phyloP scores from a whole-genome alignment of 805 yeast genomes.

The Torulaspora maleeae region DNA sequence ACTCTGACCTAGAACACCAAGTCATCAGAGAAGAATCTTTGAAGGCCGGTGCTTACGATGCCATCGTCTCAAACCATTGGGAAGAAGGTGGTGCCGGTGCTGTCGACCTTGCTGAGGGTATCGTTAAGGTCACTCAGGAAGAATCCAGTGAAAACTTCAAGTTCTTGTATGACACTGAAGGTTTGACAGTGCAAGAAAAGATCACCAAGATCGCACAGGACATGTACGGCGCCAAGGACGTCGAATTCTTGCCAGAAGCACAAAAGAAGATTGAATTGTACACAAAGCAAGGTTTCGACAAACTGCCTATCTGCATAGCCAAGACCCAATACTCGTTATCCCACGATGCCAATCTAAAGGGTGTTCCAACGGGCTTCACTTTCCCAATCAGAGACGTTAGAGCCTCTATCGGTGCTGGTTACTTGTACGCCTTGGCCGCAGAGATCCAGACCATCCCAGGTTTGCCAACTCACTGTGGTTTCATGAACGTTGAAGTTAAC shows the following conservation, averaged over 20 bases:
- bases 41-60: conserved; percentile 75
- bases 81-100: conserved; percentile 84
- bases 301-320: conserved; percentile 79
- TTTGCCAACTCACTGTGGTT: conserved; percentile 78
- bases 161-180: conserved; percentile 58
- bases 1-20: conserved; percentile 62
- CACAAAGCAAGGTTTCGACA: conserved; percentile 69
- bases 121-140: conserved; percentile 55
- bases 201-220: conserved; percentile 61
- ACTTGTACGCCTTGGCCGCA: conserved; percentile 78
- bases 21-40: conserved; percentile 62
- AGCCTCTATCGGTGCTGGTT: conserved; percentile 78
- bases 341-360: conserved; percentile 76
- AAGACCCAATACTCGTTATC: conserved; percentile 82
- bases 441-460: conserved; percentile 87
- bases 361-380: conserved; percentile 74
- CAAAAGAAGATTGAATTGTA: conserved; percentile 62
- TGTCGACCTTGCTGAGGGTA: conserved; percentile 64
- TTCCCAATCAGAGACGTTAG: conserved; percentile 80
- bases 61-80: conserved; percentile 82
- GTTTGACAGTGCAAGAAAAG: conserved; percentile 60
- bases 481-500: conserved; percentile 79
- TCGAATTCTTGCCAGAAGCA: conserved; percentile 66
- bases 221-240: conserved; percentile 73
- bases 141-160: conserved; percentile 39